These are phyloP conservation scores for Sisymbrium irio DNA, from an alignment of 345 rosid species.

Conservation along the genomic window DNA sequence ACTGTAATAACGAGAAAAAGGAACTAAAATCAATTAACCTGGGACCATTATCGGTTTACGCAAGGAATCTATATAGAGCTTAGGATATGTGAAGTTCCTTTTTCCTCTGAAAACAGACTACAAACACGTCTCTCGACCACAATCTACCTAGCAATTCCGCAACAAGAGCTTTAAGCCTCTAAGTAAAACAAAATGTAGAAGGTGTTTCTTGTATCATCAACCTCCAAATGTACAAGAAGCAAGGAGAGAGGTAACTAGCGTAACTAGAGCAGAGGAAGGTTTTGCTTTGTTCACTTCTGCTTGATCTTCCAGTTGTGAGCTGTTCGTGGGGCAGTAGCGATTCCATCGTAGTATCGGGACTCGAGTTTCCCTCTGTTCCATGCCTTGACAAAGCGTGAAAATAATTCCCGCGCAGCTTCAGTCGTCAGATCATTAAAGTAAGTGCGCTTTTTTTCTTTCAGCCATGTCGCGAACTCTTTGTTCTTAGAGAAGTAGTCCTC, in stretches of 20 bases:
- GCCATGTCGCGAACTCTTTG: conserved; percentile 89
- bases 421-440: conserved; percentile 86
- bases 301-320: conserved; percentile 85
- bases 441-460: conserved; percentile 67
- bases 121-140: not conserved
- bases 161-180: conserved; percentile 6
- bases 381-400: conserved; percentile 57
- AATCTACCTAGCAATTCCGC: conserved; percentile 8
- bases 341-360: conserved; percentile 76
- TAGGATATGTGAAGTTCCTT: not conserved
- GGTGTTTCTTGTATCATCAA: not conserved
- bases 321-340: conserved; percentile 64
- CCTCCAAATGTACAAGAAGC: not conserved
- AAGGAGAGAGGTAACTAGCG: not conserved
- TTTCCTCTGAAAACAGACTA: not conserved
- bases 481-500: conserved; percentile 92
- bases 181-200: not conserved
- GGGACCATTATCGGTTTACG: not conserved
- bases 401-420: conserved; percentile 64
- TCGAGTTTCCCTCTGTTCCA: conserved; percentile 85
- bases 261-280: not conserved
- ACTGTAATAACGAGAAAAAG: not conserved
- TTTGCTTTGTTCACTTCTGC: conserved; percentile 25
- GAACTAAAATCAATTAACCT: not conserved
- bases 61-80: not conserved